phyloP scores from a whole-genome alignment of 1,284 basidiomycete genomes.

The Tilletia walkeri region DNA sequence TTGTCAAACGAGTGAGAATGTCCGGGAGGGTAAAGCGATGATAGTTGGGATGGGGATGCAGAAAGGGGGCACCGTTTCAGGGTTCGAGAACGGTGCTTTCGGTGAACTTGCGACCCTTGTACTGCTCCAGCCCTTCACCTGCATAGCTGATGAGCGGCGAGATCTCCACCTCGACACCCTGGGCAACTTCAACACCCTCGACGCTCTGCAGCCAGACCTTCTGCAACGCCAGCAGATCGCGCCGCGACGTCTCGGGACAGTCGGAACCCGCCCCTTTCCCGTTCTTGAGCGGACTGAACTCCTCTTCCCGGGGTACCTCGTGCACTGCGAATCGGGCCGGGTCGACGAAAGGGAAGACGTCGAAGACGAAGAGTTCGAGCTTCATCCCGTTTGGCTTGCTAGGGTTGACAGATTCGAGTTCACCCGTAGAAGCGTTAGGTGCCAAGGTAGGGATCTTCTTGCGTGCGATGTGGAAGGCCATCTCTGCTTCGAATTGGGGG shows the following conservation, averaged over 20 bases:
- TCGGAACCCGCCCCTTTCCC: slow-evolving; percentile 92
- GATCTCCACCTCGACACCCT: slow-evolving; percentile 80
- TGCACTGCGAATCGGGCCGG: slow-evolving; percentile 71
- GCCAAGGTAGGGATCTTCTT: slow-evolving; percentile 88
- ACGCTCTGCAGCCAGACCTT: slow-evolving; percentile 75
- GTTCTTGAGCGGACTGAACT: slow-evolving; percentile 97
- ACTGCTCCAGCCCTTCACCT: slow-evolving; percentile 81
- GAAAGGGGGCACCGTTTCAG: background rate
- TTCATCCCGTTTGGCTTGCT: slow-evolving; percentile 96
- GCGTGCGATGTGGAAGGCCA: slow-evolving; percentile 95
- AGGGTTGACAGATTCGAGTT: slow-evolving; percentile 71
- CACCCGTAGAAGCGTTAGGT: slow-evolving; percentile 60
- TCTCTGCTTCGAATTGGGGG: slow-evolving; percentile 73
- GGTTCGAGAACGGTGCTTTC: slow-evolving; percentile 34
- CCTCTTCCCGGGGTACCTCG: slow-evolving; percentile 82
- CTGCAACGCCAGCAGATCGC: slow-evolving; percentile 88
- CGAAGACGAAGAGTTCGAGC: slow-evolving; percentile 97
- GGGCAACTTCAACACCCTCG: slow-evolving; percentile 68
- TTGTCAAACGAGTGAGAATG: too few species aligned
- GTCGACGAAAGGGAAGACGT: slow-evolving; percentile 92
- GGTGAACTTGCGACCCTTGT: slow-evolving; percentile 73
- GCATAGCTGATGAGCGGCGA: slow-evolving; percentile 84
- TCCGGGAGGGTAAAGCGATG: background rate
- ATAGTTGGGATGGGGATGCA: background rate
- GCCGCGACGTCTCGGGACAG: slow-evolving; percentile 82